Conservation (phyloP, 2,329 filamentous ascomycete genomes). For the Stylonectria norvegica region DNA sequence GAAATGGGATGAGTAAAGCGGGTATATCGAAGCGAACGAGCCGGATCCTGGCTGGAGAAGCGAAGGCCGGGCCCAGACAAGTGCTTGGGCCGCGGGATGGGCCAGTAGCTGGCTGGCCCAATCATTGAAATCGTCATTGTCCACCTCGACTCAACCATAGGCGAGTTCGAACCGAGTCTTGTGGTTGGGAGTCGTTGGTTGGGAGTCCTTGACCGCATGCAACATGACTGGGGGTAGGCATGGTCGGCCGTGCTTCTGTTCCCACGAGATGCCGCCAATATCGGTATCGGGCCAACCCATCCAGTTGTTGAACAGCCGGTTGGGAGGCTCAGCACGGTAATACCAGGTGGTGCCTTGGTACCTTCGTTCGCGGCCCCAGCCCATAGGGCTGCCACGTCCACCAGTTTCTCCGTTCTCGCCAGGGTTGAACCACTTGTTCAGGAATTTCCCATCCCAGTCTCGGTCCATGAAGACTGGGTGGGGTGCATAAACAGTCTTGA, state of each 20-base stretch:
- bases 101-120: conserved; percentile 6
- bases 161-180: conserved; percentile 36
- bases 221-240: conserved; percentile 59
- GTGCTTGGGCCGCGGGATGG: background rate
- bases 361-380: conserved; percentile 56
- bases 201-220: conserved; percentile 58
- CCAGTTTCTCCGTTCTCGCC: conserved; percentile 54
- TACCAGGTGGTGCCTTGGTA: conserved; percentile 61
- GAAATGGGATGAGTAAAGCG: conserved; percentile 1
- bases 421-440: conserved; percentile 59
- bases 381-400: conserved; percentile 54
- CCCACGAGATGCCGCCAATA: conserved; percentile 55
- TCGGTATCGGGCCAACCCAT: conserved; percentile 56
- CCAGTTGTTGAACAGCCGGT: conserved; percentile 60
- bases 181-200: conserved; percentile 45
- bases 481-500: conserved; percentile 75
- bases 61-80: conserved; percentile 2
- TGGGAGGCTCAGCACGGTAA: conserved; percentile 55
- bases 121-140: background rate
- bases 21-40: conserved; percentile 1
- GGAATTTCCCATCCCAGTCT: conserved; percentile 57
- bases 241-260: conserved; percentile 51
- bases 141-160: conserved; percentile 31
- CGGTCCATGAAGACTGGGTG: conserved; percentile 79
- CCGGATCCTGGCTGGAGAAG: conserved; percentile 1